Evolutionary conservation across 768 basidiomycete genomes (phyloP).

Genomic region (Grammothele lineata): DNA sequence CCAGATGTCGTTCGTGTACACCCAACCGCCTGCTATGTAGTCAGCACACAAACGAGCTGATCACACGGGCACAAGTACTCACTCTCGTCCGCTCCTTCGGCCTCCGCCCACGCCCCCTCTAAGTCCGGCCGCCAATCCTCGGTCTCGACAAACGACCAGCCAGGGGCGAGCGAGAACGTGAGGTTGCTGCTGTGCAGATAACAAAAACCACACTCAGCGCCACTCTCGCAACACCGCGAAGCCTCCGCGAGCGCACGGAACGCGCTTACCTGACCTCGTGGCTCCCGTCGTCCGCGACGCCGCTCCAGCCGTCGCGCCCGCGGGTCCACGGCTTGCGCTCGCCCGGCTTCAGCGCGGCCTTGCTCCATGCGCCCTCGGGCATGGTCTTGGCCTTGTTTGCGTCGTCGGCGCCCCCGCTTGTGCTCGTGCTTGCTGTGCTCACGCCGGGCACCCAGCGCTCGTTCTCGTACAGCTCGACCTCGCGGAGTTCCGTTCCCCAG

Average conservation of each 20-base stretch:
- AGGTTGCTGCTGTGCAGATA: constrained; percentile 61
- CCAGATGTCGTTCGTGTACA: constrained; percentile 80
- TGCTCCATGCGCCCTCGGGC: constrained; percentile 33
- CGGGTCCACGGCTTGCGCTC: constrained; percentile 70
- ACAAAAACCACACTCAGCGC: not conserved
- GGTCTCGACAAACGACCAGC: constrained; percentile 71
- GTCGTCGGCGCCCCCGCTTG: constrained; percentile 14
- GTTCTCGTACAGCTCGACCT: constrained; percentile 80
- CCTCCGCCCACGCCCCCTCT: constrained; percentile 48
- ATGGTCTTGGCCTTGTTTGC: constrained; percentile 7
- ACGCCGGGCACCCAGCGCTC: constrained; percentile 49
- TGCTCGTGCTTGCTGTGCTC: too few relatives aligned
- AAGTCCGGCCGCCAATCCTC: constrained; percentile 77
- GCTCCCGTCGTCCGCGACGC: constrained; percentile 38
- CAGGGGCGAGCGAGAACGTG: constrained; percentile 70
- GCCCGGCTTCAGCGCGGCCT: constrained; percentile 29
- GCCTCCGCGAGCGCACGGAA: too few relatives aligned
- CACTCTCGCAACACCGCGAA: too few relatives aligned
- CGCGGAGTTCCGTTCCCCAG: constrained; percentile 60
- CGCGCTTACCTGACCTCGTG: constrained; percentile 61
- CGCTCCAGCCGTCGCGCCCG: constrained; percentile 68
- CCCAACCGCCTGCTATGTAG: constrained; percentile 69
- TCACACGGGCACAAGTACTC: too few relatives aligned
- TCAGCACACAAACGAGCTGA: too few relatives aligned
- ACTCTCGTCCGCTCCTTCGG: constrained; percentile 34